Evolutionary conservation across 331 rosid species (phyloP).

Genomic region (Dryas integrifolia): DNA sequence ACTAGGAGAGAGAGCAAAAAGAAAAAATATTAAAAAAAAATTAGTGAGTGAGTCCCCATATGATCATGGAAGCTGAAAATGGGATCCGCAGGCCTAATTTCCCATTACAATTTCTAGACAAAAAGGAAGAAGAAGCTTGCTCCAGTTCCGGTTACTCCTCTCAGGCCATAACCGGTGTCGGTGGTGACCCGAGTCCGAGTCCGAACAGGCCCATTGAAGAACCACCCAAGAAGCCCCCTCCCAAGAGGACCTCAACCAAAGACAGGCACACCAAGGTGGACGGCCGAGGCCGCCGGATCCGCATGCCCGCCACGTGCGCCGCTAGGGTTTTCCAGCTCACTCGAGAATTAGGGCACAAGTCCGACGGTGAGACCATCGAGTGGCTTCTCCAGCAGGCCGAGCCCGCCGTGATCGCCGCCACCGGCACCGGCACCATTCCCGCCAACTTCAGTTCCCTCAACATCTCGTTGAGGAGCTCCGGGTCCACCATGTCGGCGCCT

Average conservation of each 20-base stretch:
- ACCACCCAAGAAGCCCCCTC: slow-evolving; percentile 46
- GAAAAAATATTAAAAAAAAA: slow-evolving; percentile 7
- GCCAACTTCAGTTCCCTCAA: slow-evolving; percentile 92
- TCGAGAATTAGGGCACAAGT: slow-evolving; percentile 85
- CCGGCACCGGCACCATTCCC: slow-evolving; percentile 94
- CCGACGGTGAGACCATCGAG: slow-evolving; percentile 96
- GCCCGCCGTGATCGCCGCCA: slow-evolving; percentile 92
- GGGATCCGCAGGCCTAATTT: slow-evolving; percentile 90
- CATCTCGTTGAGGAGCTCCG: slow-evolving; percentile 94
- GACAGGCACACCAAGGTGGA: slow-evolving; percentile 96
- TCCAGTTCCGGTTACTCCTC: too few species aligned
- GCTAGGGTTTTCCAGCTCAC: slow-evolving; percentile 96
- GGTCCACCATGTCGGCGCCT: slow-evolving; percentile 81
- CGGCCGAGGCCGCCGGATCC: slow-evolving; percentile 98
- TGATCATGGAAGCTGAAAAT: slow-evolving; percentile 80
- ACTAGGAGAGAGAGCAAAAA: slow-evolving; percentile 9
- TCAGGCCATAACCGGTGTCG: too few species aligned
- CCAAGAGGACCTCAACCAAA: slow-evolving; percentile 73
- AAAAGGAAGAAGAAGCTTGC: slow-evolving; percentile 37
- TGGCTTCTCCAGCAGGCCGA: slow-evolving; percentile 98
- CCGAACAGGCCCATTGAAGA: slow-evolving; percentile 9
- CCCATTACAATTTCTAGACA: slow-evolving; percentile 83
- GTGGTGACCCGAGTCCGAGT: neutral
- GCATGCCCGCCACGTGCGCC: slow-evolving; percentile 97
- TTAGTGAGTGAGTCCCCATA: slow-evolving; percentile 21